phyloP scores from a whole-genome alignment of 805 yeast genomes.

The Helenozyma baotianmanensis region DNA sequence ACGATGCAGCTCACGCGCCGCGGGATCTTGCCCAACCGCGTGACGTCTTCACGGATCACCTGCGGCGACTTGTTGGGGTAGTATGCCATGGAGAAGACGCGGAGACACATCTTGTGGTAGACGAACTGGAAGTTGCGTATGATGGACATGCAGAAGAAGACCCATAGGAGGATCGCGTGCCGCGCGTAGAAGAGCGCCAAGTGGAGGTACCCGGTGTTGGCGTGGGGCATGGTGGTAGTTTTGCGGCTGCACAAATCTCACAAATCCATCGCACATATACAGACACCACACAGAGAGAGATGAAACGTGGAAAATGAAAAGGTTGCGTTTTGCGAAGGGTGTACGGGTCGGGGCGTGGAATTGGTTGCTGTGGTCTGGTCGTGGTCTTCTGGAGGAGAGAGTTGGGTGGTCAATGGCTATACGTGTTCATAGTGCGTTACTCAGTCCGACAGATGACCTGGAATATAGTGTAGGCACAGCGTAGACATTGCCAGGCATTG shows the following conservation, averaged over 20 bases:
- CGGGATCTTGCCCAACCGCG: slow-evolving; percentile 71
- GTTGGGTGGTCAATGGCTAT: too few species aligned
- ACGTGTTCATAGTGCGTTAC: too few species aligned
- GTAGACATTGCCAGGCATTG: too few species aligned
- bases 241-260: neutral
- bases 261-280: too few species aligned
- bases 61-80: slow-evolving; percentile 74
- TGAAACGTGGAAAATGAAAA: too few species aligned
- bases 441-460: too few species aligned
- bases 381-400: too few species aligned
- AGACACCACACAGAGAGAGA: neutral
- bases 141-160: slow-evolving; percentile 55
- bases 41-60: slow-evolving; percentile 78
- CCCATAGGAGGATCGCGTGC: slow-evolving; percentile 31
- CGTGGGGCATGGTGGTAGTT: neutral
- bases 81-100: slow-evolving; percentile 55
- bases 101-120: slow-evolving; percentile 50
- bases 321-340: too few species aligned
- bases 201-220: neutral
- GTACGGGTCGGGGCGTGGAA: too few species aligned
- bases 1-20: slow-evolving; percentile 71
- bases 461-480: too few species aligned
- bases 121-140: slow-evolving; percentile 49
- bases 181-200: slow-evolving; percentile 6
- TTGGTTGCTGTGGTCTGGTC: too few species aligned